Evolutionary conservation across 192 early-diverging fungal species (phyloP).

Genomic region (Coemansia sp.): DNA sequence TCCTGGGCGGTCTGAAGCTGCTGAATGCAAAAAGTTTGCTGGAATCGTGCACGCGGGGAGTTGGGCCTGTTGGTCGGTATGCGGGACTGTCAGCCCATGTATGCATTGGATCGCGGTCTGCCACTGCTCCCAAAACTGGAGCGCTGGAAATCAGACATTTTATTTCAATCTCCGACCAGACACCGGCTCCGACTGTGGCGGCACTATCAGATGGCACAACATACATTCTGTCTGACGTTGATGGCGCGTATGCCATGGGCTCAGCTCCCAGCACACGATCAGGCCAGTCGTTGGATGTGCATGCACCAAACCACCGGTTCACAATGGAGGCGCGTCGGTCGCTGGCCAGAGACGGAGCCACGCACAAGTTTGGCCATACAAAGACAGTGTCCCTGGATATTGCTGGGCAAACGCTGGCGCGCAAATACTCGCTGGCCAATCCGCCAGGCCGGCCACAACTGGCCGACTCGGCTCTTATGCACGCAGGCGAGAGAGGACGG

Average conservation of each 20-base stretch:
- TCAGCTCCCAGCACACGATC: conserved; percentile 8
- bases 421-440: conserved; percentile 12
- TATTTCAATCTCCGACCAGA: not conserved
- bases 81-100: not conserved
- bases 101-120: not conserved
- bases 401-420: conserved; percentile 1
- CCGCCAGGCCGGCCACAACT: not conserved
- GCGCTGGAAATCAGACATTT: conserved; percentile 2
- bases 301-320: not conserved
- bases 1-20: conserved; percentile 8
- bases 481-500: not conserved
- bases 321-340: not conserved
- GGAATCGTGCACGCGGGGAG: not conserved
- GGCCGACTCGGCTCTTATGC: not conserved
- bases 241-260: not conserved
- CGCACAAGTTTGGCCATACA: conserved; percentile 1
- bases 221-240: conserved; percentile 2
- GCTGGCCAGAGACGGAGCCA: not conserved
- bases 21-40: conserved; percentile 13
- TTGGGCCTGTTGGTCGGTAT: not conserved
- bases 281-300: conserved; percentile 11
- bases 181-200: not conserved
- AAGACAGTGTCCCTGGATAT: conserved; percentile 25
- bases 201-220: not conserved
- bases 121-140: not conserved